These are phyloP conservation scores for Erigeron philadelphicus DNA, from an alignment of 140 eudicot genomes.

Conservation along the genomic window DNA sequence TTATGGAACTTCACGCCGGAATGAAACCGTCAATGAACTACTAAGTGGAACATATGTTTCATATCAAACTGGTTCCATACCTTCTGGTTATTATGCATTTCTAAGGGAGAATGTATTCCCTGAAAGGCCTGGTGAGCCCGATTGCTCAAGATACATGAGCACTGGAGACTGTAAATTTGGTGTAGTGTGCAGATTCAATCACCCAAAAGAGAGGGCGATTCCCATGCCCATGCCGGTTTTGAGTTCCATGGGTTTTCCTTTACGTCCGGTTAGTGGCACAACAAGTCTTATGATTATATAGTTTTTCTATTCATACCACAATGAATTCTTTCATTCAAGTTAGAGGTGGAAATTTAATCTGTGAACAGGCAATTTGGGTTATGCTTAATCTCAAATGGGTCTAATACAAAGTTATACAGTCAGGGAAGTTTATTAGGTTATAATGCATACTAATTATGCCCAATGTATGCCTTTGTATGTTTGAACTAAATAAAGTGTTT, in stretches of 20 bases:
- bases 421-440: too few species aligned
- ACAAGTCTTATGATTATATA: too few species aligned
- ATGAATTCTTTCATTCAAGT: constrained; percentile 13
- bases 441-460: background rate
- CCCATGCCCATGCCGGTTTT: constrained; percentile 75
- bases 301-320: background rate
- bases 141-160: constrained; percentile 86
- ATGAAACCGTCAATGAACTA: constrained; percentile 44
- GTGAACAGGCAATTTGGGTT: background rate
- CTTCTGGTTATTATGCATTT: constrained; percentile 64
- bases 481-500: too few species aligned
- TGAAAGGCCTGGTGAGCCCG: constrained; percentile 95
- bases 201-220: constrained; percentile 74
- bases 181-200: constrained; percentile 90
- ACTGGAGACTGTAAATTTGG: constrained; percentile 99
- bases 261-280: constrained; percentile 87
- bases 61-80: constrained; percentile 48
- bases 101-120: constrained; percentile 81
- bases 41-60: constrained; percentile 44
- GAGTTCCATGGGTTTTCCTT: constrained; percentile 91
- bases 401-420: too few species aligned
- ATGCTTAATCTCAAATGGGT: constrained; percentile 1
- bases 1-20: constrained; percentile 44
- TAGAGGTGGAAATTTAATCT: background rate
- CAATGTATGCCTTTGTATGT: too few species aligned